A percentile compares a stretch with the other conserved stretches of the same genome.
Evolutionary conservation across 768 basidiomycete genomes (phyloP).

Genomic region (Gloeophyllum trabeum): DNA sequence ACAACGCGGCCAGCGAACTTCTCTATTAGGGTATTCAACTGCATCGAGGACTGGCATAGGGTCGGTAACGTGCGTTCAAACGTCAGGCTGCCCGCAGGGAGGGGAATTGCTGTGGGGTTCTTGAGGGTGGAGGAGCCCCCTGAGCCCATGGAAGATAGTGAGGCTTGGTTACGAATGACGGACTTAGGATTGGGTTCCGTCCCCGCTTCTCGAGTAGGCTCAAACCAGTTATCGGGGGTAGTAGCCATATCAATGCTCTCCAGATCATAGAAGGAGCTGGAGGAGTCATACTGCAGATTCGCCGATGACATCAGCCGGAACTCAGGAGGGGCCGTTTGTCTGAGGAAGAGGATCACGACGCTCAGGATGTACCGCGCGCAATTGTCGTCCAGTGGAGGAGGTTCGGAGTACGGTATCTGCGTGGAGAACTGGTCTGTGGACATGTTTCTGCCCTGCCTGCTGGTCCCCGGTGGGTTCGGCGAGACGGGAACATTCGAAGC

Average conservation of each 20-base stretch:
- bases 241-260: constrained; percentile 35
- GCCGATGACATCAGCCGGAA: constrained; percentile 46
- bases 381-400: constrained; percentile 66
- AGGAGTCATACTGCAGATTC: constrained; percentile 40
- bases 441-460: constrained; percentile 21
- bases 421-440: constrained; percentile 33
- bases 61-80: constrained; percentile 60
- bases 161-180: constrained; percentile 21
- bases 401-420: constrained; percentile 43
- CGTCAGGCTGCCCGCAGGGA: constrained; percentile 15
- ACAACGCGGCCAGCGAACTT: constrained; percentile 72
- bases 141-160: constrained; percentile 2
- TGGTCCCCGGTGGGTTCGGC: constrained; percentile 15
- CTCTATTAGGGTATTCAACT: constrained; percentile 51
- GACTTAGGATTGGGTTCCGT: not conserved
- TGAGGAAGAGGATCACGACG: constrained; percentile 74
- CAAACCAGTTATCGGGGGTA: not conserved
- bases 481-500: constrained; percentile 24
- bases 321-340: constrained; percentile 54
- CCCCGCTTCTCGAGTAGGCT: not conserved
- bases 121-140: not conserved
- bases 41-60: constrained; percentile 38
- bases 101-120: not conserved
- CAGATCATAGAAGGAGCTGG: constrained; percentile 57
- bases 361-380: constrained; percentile 75